Conservation (phyloP, 2,329 filamentous ascomycete species). For the Aspergillus novofumigatus region DNA sequence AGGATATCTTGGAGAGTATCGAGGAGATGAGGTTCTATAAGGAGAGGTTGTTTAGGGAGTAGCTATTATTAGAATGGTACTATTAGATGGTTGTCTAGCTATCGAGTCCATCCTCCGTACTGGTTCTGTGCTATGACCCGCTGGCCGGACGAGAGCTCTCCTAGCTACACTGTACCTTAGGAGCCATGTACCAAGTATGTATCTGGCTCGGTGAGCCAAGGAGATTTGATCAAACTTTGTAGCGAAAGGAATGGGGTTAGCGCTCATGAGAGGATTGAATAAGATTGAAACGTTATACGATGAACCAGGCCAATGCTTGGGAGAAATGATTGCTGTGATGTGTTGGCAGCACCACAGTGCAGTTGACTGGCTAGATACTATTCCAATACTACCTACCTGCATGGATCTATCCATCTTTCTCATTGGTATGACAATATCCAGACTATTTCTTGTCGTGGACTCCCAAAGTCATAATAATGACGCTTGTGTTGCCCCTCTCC, state of each 20-base stretch:
- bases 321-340: not conserved
- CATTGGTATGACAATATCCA: not conserved
- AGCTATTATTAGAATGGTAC: too few species aligned
- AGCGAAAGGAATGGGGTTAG: not conserved
- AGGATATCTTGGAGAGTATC: conserved; percentile 94
- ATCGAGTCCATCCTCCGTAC: too few species aligned
- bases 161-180: not conserved
- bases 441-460: too few species aligned
- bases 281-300: too few species aligned
- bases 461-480: not conserved
- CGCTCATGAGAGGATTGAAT: too few species aligned
- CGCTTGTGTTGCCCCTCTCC: not conserved
- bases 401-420: not conserved
- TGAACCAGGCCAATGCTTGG: not conserved
- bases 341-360: not conserved
- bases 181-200: not conserved
- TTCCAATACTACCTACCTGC: not conserved
- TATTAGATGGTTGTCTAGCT: too few species aligned
- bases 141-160: not conserved
- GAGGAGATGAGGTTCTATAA: conserved; percentile 83
- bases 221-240: not conserved
- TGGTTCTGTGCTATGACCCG: not conserved
- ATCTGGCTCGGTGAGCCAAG: not conserved
- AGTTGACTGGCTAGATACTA: not conserved
- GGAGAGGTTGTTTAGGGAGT: conserved; percentile 59